A percentile compares a stretch with the other conserved stretches of the same genome.
These are phyloP conservation scores for Castanopsis chinensis DNA, from an alignment of 306 rosid genomes.

Conservation along the genomic window DNA sequence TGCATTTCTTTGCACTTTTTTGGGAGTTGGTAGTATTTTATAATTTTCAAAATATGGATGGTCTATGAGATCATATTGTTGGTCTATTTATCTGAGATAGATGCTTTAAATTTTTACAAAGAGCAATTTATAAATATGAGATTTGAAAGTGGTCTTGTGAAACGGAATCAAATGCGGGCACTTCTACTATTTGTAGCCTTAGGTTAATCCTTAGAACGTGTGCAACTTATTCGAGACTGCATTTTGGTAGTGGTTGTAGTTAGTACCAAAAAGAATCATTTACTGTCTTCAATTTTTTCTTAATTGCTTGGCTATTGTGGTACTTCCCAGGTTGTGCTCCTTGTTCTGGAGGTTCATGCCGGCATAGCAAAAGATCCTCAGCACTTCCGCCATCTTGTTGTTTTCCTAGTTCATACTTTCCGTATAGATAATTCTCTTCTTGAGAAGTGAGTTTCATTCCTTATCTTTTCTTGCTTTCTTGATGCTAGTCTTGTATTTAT, in stretches of 20 bases:
- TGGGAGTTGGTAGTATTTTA: too few species aligned
- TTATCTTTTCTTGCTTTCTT: background rate
- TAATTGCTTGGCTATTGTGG: constrained; percentile 14
- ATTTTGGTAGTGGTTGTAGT: background rate
- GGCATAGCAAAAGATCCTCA: constrained; percentile 83
- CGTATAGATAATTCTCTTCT: constrained; percentile 75
- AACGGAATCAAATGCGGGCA: background rate
- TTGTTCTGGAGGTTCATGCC: constrained; percentile 95
- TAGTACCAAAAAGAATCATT: background rate
- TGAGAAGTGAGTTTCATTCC: constrained; percentile 66
- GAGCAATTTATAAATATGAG: background rate
- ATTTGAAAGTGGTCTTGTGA: background rate
- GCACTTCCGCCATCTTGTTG: constrained; percentile 84
- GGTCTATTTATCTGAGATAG: background rate
- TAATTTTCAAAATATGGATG: too few species aligned
- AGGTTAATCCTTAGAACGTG: background rate
- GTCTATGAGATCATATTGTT: background rate
- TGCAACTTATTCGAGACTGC: background rate
- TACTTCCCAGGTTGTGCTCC: constrained; percentile 78
- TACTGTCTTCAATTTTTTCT: background rate
- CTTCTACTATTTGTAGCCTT: background rate
- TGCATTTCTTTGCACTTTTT: too few species aligned
- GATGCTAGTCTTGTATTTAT: background rate
- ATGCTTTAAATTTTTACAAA: background rate
- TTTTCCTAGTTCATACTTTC: constrained; percentile 77